Base-by-base conservation (phyloP, 495 filamentous ascomycete species). In the Bathelium albidoporum region DNA sequence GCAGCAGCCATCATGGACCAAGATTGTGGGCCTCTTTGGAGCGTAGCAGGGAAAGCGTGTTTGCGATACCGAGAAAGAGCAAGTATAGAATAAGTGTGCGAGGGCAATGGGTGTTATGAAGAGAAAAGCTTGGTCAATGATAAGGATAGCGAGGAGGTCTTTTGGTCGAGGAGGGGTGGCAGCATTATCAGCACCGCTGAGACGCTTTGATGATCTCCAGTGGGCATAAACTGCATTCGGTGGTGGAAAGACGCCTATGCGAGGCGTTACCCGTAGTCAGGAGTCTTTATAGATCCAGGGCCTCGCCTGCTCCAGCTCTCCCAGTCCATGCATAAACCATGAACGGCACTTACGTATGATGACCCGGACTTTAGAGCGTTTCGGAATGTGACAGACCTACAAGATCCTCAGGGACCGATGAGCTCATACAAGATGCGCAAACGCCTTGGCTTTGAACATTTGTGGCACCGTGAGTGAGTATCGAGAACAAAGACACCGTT, bases 1-100 rank as follows among this genome's bases (percentile, higher is more conserved):
- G 62, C 67, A 18, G 67, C 59, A 20, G 67, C 64, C 67, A 69
- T 69, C 9, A 10, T 9, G 2, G 11, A 9, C 9, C 7, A 28
- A 9, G 16, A 28, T 55, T n/a, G 22, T 55, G 22, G 20, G 24
- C 12, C 7, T 3, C 12, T 29, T 29, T 29, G 2, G 9, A 20
- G 20, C 20, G 20, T 2, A 20, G 16, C 24, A 28, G 49, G 9
- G 24, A 20, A 10, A 3, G 20, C 11, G 22, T 28, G 24, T 9
- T 28, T 55, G 20, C 16, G 22, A 16, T 28, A 55, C 12, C 12
- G 16, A 29, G 49, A 26, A 12, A 55, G 49, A 29, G 24, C 43
- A 49, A 49, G 43, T 7, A 3, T 49, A 12, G 20, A 20, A 49
- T 49, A 49, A 18, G 5, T 49, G 20, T 18, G 11, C 20, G 44